Percentiles rank a stretch among this genome's conserved stretches.
phyloP scores from a whole-genome alignment of 768 basidiomycete species.

The Amanita rimosa region DNA sequence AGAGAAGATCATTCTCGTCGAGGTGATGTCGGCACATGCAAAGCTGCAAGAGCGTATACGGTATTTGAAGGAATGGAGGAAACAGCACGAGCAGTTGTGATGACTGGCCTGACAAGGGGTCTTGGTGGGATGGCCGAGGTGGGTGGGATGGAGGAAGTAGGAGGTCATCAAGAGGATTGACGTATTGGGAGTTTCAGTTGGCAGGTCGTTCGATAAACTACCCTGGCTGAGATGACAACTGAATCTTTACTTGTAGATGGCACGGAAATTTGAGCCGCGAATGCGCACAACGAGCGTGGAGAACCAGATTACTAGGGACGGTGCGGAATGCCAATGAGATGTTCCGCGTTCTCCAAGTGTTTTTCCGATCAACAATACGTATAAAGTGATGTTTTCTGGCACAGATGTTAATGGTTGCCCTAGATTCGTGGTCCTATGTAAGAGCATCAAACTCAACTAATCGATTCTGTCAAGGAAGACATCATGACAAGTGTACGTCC shows the following conservation, averaged over 20 bases:
- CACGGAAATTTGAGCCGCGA: conserved; percentile 95
- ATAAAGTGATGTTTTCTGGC: not conserved
- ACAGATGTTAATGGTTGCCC: not conserved
- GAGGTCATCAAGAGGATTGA: conserved; percentile 95
- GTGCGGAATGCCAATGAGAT: conserved; percentile 98
- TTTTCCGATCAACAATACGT: conserved; percentile 86
- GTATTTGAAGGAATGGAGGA: conserved; percentile 87
- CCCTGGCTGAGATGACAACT: not conserved
- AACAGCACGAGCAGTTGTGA: conserved; percentile 94
- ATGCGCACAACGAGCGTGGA: conserved; percentile 98
- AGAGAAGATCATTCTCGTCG: conserved; percentile 96
- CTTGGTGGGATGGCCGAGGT: conserved; percentile 53
- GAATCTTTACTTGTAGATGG: conserved; percentile 48
- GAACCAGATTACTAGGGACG: conserved; percentile 96
- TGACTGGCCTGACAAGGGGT: conserved; percentile 93
- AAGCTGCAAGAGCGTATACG: conserved; percentile 82
- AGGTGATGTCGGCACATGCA: conserved; percentile 82
- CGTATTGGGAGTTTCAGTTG: conserved; percentile 86
- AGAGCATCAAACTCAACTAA: conserved; percentile 97
- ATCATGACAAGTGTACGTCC: conserved; percentile 83
- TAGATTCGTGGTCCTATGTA: conserved; percentile 97
- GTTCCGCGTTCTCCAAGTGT: conserved; percentile 96
- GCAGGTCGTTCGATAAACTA: conserved; percentile 32
- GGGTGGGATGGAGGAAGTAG: conserved; percentile 95
- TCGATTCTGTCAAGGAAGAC: conserved; percentile 98